Evolutionary conservation across 2,329 filamentous ascomycete species (phyloP), one percentile per base, ranked within the genome.

Genomic region (Cladophialophora immunda): DNA sequence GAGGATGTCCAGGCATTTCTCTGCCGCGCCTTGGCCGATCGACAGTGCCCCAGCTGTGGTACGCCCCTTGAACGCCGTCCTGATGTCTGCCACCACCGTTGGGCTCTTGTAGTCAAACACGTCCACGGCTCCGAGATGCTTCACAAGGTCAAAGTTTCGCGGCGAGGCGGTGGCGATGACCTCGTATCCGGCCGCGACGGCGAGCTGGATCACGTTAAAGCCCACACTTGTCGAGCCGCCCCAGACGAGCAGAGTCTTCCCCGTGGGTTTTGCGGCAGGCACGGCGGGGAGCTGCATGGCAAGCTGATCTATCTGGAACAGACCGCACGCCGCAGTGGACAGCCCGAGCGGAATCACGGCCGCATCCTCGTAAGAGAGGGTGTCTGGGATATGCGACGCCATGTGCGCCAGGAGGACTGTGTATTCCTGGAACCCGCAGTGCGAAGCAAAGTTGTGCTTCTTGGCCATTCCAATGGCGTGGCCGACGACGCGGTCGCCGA

Each of bases 51-150:
- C 75, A 15, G 63, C 73, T 1, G 69, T 58, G 4, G 45, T 62
- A 3, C 63, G 65, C 6, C 62, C 73, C 17, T 74, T 64, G 8
- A 78, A 69, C 4, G 67, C 72, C n/a, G 54, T 5, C 5, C 76
- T 60, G 32, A 78, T 65, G 52, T 81, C 77, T 1, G 73, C 58
- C 0, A 76, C 73, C 0, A 78, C 72, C 1, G 71, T 74, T 0
- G 72, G 64, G 32, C 72, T 75, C 5, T 76, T 78, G 71, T 85
- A 83, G 70, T 85, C 83, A 53, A 83, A 83, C 0, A 80, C 80
- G 2, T 78, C 70, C 8, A 58, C 64, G 1, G 76, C 73, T 27
- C 76, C 76, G 3, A 78, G 71, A 7, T 64, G 68, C 38, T 72
- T 67, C n/a, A 79, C 76, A 36, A 72, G 72, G 27, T 71, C 72